Evolutionary conservation across 768 basidiomycete species (phyloP).

Genomic region (Hygrocybe punicea): DNA sequence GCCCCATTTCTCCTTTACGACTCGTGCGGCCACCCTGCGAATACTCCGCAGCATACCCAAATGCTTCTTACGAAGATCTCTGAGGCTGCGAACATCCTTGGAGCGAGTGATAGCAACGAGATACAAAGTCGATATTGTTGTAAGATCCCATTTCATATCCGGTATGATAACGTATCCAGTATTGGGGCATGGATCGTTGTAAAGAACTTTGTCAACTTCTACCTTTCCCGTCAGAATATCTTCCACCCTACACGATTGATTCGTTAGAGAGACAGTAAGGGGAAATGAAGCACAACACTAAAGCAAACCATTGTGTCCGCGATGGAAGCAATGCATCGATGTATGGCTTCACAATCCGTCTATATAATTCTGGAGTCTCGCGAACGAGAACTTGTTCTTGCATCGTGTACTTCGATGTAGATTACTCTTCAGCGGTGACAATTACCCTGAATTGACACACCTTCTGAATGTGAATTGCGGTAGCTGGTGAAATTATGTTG

Average conservation of each 20-base stretch:
- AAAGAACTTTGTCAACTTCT: conserved; percentile 72
- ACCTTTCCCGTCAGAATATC: conserved; percentile 76
- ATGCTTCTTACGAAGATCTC: conserved; percentile 60
- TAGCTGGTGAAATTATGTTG: conserved; percentile 83
- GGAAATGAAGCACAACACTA: background rate
- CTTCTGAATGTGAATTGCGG: conserved; percentile 85
- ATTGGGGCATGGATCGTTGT: conserved; percentile 39
- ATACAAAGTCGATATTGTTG: conserved; percentile 73
- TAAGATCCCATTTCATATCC: conserved; percentile 96
- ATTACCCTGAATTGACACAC: conserved; percentile 29
- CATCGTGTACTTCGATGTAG: conserved; percentile 57
- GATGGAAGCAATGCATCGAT: conserved; percentile 70
- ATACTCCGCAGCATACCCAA: conserved; percentile 67
- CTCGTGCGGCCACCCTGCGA: conserved; percentile 46
- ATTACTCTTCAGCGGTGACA: background rate
- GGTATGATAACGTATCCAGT: conserved; percentile 75
- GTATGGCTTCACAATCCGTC: conserved; percentile 69
- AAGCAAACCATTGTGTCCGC: conserved; percentile 73
- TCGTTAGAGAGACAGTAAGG: background rate
- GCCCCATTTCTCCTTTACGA: conserved; percentile 64
- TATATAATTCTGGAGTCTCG: conserved; percentile 82
- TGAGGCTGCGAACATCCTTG: conserved; percentile 59
- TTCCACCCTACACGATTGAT: conserved; percentile 60
- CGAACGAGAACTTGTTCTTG: conserved; percentile 70
- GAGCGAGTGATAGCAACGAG: conserved; percentile 74